phyloP scores from a whole-genome alignment of 108 stramenopile genomes.

The Epithemia pelagica region DNA sequence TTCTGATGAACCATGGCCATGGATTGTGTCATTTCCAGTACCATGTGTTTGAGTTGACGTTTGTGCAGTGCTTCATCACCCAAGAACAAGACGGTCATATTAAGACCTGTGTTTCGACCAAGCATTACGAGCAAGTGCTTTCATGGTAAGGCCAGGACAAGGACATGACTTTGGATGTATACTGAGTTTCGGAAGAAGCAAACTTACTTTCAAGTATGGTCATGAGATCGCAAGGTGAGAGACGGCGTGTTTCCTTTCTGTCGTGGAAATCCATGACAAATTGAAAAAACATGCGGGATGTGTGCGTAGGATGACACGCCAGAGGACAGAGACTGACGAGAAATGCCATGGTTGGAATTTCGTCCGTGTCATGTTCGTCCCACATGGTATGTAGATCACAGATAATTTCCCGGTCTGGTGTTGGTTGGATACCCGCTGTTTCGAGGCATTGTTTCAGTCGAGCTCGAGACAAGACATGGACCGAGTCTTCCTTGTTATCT shows the following conservation, averaged over 20 bases:
- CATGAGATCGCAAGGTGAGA: neutral
- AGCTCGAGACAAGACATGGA: neutral
- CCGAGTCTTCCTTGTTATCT: neutral
- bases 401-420: neutral
- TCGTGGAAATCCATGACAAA: neutral
- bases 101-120: neutral
- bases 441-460: neutral
- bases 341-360: neutral
- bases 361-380: neutral
- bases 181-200: too few relatives aligned
- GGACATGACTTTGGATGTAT: too few relatives aligned
- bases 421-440: neutral
- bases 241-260: neutral
- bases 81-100: neutral
- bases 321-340: neutral
- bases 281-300: neutral
- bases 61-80: neutral
- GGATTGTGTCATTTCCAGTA: neutral
- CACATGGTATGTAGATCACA: neutral
- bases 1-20: neutral
- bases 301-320: neutral
- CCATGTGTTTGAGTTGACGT: neutral
- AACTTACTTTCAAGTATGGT: neutral
- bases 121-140: too few relatives aligned
- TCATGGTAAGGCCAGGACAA: too few relatives aligned